phyloP scores from a whole-genome alignment of 805 yeast species.

The Brettanomyces sp. region DNA sequence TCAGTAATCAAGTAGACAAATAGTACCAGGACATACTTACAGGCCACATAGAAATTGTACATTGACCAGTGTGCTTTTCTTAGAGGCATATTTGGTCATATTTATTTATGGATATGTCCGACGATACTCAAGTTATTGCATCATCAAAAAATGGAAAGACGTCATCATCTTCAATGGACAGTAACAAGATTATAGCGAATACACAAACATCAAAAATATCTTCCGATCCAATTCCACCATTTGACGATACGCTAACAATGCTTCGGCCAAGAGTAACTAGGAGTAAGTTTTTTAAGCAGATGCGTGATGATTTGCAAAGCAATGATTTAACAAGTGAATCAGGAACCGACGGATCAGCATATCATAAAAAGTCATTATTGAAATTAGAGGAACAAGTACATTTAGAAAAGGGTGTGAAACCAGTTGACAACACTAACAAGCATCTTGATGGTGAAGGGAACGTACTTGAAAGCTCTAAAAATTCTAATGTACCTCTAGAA shows the following conservation, averaged over 20 bases:
- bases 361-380: not conserved
- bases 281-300: conserved; percentile 3
- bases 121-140: not conserved
- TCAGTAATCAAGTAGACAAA: no score
- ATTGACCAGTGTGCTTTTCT: not conserved
- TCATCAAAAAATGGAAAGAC: not conserved
- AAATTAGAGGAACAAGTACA: not conserved
- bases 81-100: no score
- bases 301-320: not conserved
- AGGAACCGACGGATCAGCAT: no score
- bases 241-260: conserved; percentile 7
- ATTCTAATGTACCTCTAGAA: no score
- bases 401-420: no score
- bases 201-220: not conserved
- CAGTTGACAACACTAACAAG: no score
- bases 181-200: not conserved
- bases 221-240: not conserved
- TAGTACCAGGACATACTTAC: no score
- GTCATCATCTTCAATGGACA: not conserved
- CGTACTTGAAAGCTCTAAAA: no score
- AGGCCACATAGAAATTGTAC: no score
- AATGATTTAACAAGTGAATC: not conserved
- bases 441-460: no score
- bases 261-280: conserved; percentile 5
- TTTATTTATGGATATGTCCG: not conserved